phyloP scores from a whole-genome alignment of 2,329 filamentous ascomycete genomes.

The Fusarium sp. region DNA sequence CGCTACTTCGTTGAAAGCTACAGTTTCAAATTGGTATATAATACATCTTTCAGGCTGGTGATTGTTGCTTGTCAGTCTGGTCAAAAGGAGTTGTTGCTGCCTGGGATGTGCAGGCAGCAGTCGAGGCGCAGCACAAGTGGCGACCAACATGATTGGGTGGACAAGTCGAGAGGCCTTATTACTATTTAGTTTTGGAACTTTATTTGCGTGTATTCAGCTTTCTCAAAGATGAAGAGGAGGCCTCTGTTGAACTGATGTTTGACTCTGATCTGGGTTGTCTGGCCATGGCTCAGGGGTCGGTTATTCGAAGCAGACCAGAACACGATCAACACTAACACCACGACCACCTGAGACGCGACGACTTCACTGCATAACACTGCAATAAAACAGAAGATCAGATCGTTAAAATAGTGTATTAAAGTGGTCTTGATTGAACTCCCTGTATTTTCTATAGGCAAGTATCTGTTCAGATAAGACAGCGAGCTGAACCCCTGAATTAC shows the following conservation, averaged over 20 bases:
- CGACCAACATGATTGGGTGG: neutral
- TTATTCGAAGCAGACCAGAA: neutral
- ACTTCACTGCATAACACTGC: too few relatives aligned
- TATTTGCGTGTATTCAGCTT: too few relatives aligned
- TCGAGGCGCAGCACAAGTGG: neutral
- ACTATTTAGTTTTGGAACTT: fast-evolving
- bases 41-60: fast-evolving
- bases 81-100: neutral
- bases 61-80: neutral
- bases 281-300: neutral
- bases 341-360: too few relatives aligned
- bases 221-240: fast-evolving
- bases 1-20: neutral
- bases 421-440: fast-evolving
- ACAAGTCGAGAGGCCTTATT: neutral
- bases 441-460: too few relatives aligned
- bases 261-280: fast-evolving
- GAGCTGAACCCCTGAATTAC: neutral
- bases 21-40: neutral
- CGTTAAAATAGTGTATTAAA: fast-evolving
- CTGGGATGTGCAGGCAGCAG: neutral
- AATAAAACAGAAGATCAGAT: neutral
- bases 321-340: too few relatives aligned
- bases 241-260: fast-evolving
- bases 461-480: neutral